Evolutionary conservation across 1,139 yeast genomes (phyloP), one percentile per base, ranked within the genome.

Genomic region (Debaryomyces nepalensis): DNA sequence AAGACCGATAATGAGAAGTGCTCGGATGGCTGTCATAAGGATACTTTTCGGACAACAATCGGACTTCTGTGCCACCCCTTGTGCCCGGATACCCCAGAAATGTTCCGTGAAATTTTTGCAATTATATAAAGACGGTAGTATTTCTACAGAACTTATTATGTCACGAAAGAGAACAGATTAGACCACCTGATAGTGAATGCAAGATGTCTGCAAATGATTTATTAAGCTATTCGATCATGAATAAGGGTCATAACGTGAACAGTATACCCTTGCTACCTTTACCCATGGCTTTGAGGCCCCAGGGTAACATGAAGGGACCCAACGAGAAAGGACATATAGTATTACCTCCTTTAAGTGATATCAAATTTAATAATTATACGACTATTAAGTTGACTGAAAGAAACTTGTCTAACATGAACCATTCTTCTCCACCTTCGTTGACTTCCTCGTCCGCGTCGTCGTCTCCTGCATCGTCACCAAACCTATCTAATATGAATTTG

Each of bases 191-290:
- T n/a, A 29, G 18, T 32, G n/a, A n/a, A 30, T 26, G 20, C 21
- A 36, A 15, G 6, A 60, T 60, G 58, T 49, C 59, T 33, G 59
- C 66, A 15, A 62, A 61, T 53, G 67, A 62, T 46, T 59, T 68
- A 48, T 56, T 66, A 51, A 51, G 64, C 41, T 67, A 68, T 45
- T 66, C 72, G 16, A 66, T 68, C 30, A 66, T 66, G 70, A 58
- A 61, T 46, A 48, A 51, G 24, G 58, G 58, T 16, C 45, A 42
- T 20, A 52, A 46, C 34, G 44, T 46, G 21, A 43, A 39, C 31
- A 33, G 32, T 16, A 21, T 45, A 20, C 46, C 49, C 16, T 42
- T 45, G 26, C 42, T 34, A 22, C 42, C 37, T 9, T 32, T 42
- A 19, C 41, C 42, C 9, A 23, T 40, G 34, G 24, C 37, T n/a